These are phyloP conservation scores for Ophiobolus disseminans DNA, from an alignment of 2,329 filamentous ascomycete species.

Conservation along the genomic window DNA sequence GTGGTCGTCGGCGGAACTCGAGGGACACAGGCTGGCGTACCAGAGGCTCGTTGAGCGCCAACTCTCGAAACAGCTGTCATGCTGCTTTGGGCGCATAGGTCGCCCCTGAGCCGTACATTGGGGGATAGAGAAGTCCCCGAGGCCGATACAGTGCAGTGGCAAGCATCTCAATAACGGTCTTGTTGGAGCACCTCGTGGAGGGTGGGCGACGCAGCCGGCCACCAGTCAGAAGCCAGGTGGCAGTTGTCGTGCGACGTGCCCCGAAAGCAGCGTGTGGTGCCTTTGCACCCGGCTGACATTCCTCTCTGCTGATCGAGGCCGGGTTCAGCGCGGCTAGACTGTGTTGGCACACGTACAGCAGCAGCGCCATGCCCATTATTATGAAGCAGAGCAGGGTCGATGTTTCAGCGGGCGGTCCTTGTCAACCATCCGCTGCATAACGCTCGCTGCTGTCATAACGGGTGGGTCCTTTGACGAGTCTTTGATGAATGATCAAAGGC, in stretches of 20 bases:
- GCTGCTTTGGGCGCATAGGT: conserved; percentile 30
- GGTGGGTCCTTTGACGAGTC: neutral
- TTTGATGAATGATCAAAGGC: neutral
- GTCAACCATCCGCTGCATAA: neutral
- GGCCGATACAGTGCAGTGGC: conserved; percentile 19
- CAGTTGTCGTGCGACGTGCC: conserved; percentile 18
- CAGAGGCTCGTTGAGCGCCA: conserved; percentile 30
- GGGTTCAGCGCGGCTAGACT: conserved; percentile 4
- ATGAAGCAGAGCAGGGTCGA: conserved; percentile 30
- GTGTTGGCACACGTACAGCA: conserved; percentile 30
- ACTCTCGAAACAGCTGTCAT: conserved; percentile 39
- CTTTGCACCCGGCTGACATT: conserved; percentile 8
- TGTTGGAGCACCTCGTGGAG: conserved; percentile 19
- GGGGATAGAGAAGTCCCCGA: conserved; percentile 9
- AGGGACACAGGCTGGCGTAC: conserved; percentile 28
- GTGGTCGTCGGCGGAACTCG: conserved; percentile 23
- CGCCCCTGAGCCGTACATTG: conserved; percentile 34
- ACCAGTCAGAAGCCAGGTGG: conserved; percentile 37
- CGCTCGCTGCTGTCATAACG: conserved; percentile 13
- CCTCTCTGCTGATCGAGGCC: conserved; percentile 9
- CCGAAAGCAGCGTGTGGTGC: neutral
- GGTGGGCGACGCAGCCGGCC: conserved; percentile 10
- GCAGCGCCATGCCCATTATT: conserved; percentile 14
- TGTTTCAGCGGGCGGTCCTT: conserved; percentile 29
- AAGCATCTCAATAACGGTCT: conserved; percentile 35